Conservation (phyloP, 768 basidiomycete genomes). For the Kwoniella sp. region DNA sequence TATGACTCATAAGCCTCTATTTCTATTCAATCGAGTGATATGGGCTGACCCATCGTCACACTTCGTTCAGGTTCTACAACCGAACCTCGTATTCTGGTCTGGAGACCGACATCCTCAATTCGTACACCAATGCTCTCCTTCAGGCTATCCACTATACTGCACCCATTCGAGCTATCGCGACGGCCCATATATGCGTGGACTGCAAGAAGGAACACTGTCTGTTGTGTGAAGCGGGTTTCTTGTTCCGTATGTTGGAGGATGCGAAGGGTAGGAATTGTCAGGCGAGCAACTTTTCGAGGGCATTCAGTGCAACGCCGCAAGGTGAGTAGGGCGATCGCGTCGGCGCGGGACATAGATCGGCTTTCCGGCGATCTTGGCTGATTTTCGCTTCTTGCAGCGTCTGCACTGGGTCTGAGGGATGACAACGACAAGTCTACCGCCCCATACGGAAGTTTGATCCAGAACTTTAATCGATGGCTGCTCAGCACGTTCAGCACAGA, state of each 20-base stretch:
- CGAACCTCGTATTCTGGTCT: conserved; percentile 85
- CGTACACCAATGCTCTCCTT: conserved; percentile 87
- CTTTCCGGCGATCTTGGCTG: background rate
- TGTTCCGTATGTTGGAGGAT: conserved; percentile 93
- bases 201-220: conserved; percentile 91
- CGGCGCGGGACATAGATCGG: too few relatives aligned
- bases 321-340: conserved; percentile 61
- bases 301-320: conserved; percentile 84
- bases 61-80: conserved; percentile 98
- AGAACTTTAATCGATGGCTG: conserved; percentile 91
- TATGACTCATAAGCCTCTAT: too few relatives aligned
- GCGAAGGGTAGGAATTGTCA: conserved; percentile 93
- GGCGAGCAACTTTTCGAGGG: conserved; percentile 93
- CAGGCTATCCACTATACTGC: conserved; percentile 84
- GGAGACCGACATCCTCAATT: conserved; percentile 95
- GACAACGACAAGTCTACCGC: conserved; percentile 74
- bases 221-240: conserved; percentile 90
- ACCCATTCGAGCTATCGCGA: conserved; percentile 79
- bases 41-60: too few relatives aligned
- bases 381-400: conserved; percentile 50
- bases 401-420: conserved; percentile 86
- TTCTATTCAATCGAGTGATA: too few relatives aligned
- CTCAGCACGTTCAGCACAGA: conserved; percentile 73
- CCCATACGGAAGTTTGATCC: conserved; percentile 83
- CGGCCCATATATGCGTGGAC: conserved; percentile 84